Conservation (phyloP, 31 red algal genomes). For the Asparagopsis taxiformis region DNA sequence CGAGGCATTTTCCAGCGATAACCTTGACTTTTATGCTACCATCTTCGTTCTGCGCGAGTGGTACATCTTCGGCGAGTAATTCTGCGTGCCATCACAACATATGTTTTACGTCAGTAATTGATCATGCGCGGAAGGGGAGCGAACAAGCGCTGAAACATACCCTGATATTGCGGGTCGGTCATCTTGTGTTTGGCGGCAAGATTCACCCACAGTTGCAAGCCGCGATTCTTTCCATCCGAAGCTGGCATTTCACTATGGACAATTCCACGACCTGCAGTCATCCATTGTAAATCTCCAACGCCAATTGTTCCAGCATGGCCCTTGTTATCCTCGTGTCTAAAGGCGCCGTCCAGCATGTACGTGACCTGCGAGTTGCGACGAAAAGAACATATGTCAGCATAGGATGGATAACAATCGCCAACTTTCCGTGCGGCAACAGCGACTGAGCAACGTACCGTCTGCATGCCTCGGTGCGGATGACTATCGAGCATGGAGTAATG, state of each 20-base stretch:
- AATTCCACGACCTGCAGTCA: slow-evolving; percentile 91
- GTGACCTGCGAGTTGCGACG: slow-evolving; percentile 49
- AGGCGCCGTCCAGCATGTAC: slow-evolving; percentile 88
- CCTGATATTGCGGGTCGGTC: slow-evolving; percentile 77
- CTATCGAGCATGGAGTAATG: background rate
- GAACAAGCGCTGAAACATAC: too few relatives aligned
- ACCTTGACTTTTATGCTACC: slow-evolving; percentile 70
- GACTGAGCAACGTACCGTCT: slow-evolving; percentile 19
- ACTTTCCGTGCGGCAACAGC: background rate
- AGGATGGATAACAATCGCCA: background rate
- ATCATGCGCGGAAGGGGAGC: too few relatives aligned
- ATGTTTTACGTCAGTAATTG: too few relatives aligned
- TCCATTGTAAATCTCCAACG: slow-evolving; percentile 89
- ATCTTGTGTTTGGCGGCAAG: slow-evolving; percentile 78
- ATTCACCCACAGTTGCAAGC: slow-evolving; percentile 92
- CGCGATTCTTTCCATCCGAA: slow-evolving; percentile 61
- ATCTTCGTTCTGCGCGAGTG: slow-evolving; percentile 37
- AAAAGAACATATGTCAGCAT: slow-evolving; percentile 2
- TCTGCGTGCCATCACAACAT: too few relatives aligned
- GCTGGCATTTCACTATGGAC: slow-evolving; percentile 94
- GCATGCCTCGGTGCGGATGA: slow-evolving; percentile 74
- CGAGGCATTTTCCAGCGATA: slow-evolving; percentile 72
- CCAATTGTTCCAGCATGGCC: slow-evolving; percentile 83
- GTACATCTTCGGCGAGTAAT: slow-evolving; percentile 70
- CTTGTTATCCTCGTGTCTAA: slow-evolving; percentile 85